Conservation (phyloP, 441 rosid genomes). For the Raphanus hybrid region DNA sequence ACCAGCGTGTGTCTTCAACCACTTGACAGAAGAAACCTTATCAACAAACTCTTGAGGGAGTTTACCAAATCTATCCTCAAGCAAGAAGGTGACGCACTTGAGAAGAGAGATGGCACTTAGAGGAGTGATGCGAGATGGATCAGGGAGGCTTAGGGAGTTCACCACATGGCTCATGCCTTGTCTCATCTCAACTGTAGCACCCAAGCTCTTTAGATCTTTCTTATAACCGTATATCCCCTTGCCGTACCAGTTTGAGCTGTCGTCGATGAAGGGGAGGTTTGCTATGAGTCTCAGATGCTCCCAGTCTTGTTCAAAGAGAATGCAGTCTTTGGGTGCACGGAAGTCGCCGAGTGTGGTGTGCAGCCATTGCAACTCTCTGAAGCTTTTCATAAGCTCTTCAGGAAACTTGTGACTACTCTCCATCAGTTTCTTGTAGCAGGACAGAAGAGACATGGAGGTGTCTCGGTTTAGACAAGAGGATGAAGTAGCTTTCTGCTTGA, state of each 20-base stretch:
- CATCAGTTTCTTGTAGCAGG: slow-evolving; percentile 55
- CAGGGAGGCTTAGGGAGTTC: slow-evolving; percentile 47
- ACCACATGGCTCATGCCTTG: slow-evolving; percentile 60
- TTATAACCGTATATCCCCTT: slow-evolving; percentile 46
- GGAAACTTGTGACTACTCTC: slow-evolving; percentile 36
- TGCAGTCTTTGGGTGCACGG: slow-evolving; percentile 60
- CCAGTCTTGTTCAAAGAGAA: slow-evolving; percentile 67
- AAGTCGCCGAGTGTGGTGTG: slow-evolving; percentile 59
- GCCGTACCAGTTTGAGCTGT: slow-evolving; percentile 53
- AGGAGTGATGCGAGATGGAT: slow-evolving; percentile 42
- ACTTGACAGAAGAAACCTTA: slow-evolving; percentile 50
- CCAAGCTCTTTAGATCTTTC: slow-evolving; percentile 55
- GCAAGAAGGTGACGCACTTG: slow-evolving; percentile 48
- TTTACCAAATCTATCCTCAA: slow-evolving; percentile 29
- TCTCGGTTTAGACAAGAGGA: slow-evolving; percentile 46
- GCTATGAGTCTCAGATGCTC: slow-evolving; percentile 55
- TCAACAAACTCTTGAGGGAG: slow-evolving; percentile 40
- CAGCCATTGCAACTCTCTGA: slow-evolving; percentile 58
- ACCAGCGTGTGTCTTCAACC: slow-evolving; percentile 65
- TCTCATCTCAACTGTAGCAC: slow-evolving; percentile 49
- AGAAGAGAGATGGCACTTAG: slow-evolving; percentile 52
- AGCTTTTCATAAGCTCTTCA: slow-evolving; percentile 42
- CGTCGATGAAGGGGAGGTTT: slow-evolving; percentile 66
- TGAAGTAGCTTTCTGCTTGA: slow-evolving; percentile 47
- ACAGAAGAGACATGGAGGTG: slow-evolving; percentile 48